Evolutionary conservation across 2,329 filamentous ascomycete species (phyloP), one percentile per base, ranked within the genome.

Genomic region (Ceratocystis lukuohia): DNA sequence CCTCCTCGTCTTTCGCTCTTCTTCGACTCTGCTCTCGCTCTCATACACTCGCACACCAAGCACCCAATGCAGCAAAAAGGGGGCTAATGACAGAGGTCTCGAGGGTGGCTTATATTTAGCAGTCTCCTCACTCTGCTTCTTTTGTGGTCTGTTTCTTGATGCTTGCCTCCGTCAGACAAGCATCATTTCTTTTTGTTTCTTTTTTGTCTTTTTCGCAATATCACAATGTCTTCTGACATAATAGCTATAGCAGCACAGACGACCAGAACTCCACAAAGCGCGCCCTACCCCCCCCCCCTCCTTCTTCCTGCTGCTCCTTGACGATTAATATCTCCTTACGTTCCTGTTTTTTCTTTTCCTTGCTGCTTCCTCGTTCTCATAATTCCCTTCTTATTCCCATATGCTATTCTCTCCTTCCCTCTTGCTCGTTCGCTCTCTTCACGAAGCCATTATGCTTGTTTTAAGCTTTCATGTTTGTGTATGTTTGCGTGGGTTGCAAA

Each of bases 201-300:
- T 37, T 33, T 37, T 37, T 37, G 10, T 37, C 2, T 37, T 53
- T 5, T 17, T 17, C 4, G 10, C 25, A 57, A 33, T 57, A 33
- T 37, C 33, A 30, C 25, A 30, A 57, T 30, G 53, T 28, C 33
- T 37, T 33, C 12, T 57, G 53, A 30, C 28, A 33, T 57, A n/a
- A 57, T 7, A 33, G 22, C 25, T 57, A 57, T 57, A 57, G 53
- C 25, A 57, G 53, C 53, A 57, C 53, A 33, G 53, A 57, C 53
- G 7, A 33, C 25, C 15, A 30, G 20, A 25, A 57, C 7, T 57
- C 53, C 25, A 22, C 53, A 33, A 33, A 33, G 61, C 33, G 37
- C 61, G 2, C 53, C 12, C 41, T 64, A n/a, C 45, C 48, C 30
- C 28, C 44, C 20, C 20, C 20, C 20, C 20, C 20, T 20, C 20